Percentiles rank a stretch among this genome's conserved stretches.
Conservation (phyloP, 2,329 filamentous ascomycete species). For the Alternaria sp. region DNA sequence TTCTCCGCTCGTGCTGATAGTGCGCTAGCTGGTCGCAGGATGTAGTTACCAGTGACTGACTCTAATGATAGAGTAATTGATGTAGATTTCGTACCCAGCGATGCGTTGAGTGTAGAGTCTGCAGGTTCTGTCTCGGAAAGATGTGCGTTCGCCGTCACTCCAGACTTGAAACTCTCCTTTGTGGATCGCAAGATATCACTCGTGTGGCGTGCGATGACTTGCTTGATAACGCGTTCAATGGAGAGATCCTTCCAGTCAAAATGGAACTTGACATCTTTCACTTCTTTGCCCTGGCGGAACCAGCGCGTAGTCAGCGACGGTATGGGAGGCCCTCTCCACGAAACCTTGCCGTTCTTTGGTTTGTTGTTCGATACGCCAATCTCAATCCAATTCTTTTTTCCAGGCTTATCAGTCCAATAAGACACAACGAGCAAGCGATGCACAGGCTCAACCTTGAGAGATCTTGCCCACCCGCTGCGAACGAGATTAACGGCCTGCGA, state of each 20-base stretch:
- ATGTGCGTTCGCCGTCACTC: constrained; percentile 64
- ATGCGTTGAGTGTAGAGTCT: constrained; percentile 71
- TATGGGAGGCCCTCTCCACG: constrained; percentile 43
- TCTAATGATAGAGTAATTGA: constrained; percentile 71
- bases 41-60: constrained; percentile 77
- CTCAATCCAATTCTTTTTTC: constrained; percentile 87
- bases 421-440: constrained; percentile 85
- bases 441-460: constrained; percentile 77
- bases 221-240: constrained; percentile 74
- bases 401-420: constrained; percentile 80
- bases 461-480: constrained; percentile 76
- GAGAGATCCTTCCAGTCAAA: constrained; percentile 73
- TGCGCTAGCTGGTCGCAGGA: constrained; percentile 65
- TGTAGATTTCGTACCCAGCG: constrained; percentile 68
- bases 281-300: constrained; percentile 82
- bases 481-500: constrained; percentile 77
- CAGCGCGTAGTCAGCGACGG: constrained; percentile 69
- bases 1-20: constrained; percentile 61
- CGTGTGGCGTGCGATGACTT: constrained; percentile 76
- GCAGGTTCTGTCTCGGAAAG: constrained; percentile 68
- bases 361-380: constrained; percentile 77
- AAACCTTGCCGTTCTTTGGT: constrained; percentile 40
- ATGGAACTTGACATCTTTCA: constrained; percentile 69
- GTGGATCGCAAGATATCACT: constrained; percentile 70
- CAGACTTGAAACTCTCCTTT: constrained; percentile 63